phyloP scores from a whole-genome alignment of 495 filamentous ascomycete genomes.

The Aspergillus leporis region DNA sequence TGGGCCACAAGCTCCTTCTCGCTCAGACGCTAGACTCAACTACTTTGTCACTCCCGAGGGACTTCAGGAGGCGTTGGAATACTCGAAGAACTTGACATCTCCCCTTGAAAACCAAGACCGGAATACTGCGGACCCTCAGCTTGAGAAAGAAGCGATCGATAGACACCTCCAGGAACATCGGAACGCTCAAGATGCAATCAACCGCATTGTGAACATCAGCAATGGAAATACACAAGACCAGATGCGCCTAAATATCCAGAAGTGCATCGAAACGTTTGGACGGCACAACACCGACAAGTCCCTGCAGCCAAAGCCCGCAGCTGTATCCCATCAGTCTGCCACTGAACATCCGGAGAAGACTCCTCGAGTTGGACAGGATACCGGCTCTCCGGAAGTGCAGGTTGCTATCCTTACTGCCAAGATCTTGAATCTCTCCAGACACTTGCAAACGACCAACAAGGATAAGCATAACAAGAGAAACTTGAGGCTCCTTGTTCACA shows the following conservation, averaged over 20 bases:
- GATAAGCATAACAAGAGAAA: constrained; percentile 96
- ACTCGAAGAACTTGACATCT: constrained; percentile 61
- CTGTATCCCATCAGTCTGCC: constrained; percentile 26
- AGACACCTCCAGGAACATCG: constrained; percentile 30
- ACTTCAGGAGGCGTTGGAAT: constrained; percentile 61
- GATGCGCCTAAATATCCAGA: constrained; percentile 73
- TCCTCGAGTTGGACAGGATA: constrained; percentile 81
- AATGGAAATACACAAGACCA: constrained; percentile 76
- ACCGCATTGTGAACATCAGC: constrained; percentile 70
- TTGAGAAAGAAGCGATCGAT: constrained; percentile 34
- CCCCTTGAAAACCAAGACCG: constrained; percentile 44
- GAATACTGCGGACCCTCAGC: constrained; percentile 44
- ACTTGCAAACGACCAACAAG: constrained; percentile 52
- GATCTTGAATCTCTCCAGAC: constrained; percentile 75
- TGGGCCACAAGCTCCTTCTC: constrained; percentile 30
- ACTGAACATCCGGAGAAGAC: constrained; percentile 47
- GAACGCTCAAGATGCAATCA: constrained; percentile 60
- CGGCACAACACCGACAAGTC: constrained; percentile 81
- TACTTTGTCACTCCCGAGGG: constrained; percentile 68
- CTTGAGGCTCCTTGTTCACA: constrained; percentile 80
- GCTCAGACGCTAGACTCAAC: constrained; percentile 56
- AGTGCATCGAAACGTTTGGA: constrained; percentile 85
- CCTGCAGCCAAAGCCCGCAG: constrained; percentile 57
- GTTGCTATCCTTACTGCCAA: constrained; percentile 95
- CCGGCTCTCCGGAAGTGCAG: constrained; percentile 92